Conservation (phyloP, 495 filamentous ascomycete genomes). For the Aspergillus sclerotiicarbonarius region DNA sequence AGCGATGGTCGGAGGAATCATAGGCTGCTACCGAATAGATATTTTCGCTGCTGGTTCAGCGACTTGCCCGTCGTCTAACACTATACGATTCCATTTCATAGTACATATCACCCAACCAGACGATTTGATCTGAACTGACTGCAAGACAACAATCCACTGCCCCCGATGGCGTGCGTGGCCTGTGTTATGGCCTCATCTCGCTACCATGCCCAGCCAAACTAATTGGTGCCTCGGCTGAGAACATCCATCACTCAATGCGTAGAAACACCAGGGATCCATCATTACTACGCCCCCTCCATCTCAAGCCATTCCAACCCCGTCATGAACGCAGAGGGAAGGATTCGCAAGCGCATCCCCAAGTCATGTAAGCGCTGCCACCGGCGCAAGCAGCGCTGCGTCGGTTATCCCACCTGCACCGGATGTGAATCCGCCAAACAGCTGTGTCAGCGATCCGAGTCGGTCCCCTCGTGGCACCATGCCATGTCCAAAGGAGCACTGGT, state of each 20-base stretch:
- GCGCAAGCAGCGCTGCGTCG: conserved; percentile 29
- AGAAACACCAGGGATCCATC: background rate
- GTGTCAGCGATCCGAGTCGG: conserved; percentile 19
- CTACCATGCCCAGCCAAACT: no score
- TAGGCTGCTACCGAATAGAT: no score
- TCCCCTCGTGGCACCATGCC: conserved; percentile 28
- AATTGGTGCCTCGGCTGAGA: background rate
- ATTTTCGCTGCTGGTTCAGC: no score
- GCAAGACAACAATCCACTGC: no score
- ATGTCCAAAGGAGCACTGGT: conserved; percentile 29
- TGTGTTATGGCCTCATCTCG: conserved; percentile 1
- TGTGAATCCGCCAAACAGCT: conserved; percentile 23
- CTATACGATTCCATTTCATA: no score
- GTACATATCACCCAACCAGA: no score
- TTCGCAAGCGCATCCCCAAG: conserved; percentile 31
- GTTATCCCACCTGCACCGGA: conserved; percentile 23
- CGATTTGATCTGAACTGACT: no score
- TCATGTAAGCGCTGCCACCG: conserved; percentile 28
- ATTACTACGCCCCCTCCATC: background rate
- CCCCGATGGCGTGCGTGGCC: background rate
- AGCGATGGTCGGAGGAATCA: no score
- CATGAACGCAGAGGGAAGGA: conserved; percentile 29
- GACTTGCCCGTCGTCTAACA: no score
- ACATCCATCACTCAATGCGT: background rate
- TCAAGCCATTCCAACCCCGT: no score